Conservation (phyloP, 495 filamentous ascomycete genomes). For the Pseudomonodictys pantanalensis region DNA sequence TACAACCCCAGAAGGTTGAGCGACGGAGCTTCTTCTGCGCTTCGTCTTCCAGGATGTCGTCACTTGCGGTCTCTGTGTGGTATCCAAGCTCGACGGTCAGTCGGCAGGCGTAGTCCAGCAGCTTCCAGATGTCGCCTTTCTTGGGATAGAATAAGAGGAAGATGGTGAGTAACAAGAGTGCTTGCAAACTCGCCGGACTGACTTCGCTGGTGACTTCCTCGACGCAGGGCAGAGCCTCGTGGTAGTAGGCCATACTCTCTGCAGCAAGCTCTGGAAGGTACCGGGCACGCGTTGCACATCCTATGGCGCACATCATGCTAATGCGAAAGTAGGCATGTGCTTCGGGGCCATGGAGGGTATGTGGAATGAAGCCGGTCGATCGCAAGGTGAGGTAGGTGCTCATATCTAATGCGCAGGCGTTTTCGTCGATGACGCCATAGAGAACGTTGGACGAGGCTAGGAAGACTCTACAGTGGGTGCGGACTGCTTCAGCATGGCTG, state of each 20-base stretch:
- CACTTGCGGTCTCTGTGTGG: conserved; percentile 2
- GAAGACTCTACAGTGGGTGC: conserved; percentile 3
- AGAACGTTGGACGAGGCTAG: conserved; percentile 11
- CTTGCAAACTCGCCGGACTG: not conserved
- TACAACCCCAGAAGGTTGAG: conserved; percentile 18
- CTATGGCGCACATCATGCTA: conserved; percentile 17
- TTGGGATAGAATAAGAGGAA: conserved; percentile 8
- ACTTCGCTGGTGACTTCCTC: conserved; percentile 17
- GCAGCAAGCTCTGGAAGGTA: not conserved
- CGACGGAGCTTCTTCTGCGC: conserved; percentile 10
- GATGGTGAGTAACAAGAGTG: conserved; percentile 2
- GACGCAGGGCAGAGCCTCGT: conserved; percentile 11
- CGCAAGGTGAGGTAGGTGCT: not conserved
- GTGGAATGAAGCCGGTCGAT: not conserved
- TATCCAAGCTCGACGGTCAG: conserved; percentile 14
- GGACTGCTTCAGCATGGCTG: not conserved
- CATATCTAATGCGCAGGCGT: not conserved
- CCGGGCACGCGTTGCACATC: conserved; percentile 4
- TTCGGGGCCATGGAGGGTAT: not conserved
- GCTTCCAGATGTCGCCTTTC: conserved; percentile 15
- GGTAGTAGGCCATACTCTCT: conserved; percentile 14
- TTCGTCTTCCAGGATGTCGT: not conserved
- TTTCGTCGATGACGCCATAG: conserved; percentile 14
- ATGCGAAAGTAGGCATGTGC: conserved; percentile 11
- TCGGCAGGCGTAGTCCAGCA: conserved; percentile 15